Evolutionary conservation across 1,139 yeast species (phyloP).

Genomic region (Diutina pseudorugosa): DNA sequence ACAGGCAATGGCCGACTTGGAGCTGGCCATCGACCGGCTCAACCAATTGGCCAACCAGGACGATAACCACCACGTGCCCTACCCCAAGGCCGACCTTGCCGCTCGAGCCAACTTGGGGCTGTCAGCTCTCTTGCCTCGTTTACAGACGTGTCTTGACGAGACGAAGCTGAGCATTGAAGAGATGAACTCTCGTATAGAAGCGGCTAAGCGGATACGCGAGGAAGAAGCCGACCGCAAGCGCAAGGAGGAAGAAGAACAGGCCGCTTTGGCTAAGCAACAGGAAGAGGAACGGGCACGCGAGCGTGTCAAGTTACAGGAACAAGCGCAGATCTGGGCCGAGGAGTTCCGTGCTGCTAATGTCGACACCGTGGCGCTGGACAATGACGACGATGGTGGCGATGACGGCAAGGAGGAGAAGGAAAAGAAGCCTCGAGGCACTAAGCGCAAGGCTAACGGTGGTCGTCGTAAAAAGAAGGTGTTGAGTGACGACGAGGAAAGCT

Average conservation of each 20-base stretch:
- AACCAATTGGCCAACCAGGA: slow-evolving; percentile 39
- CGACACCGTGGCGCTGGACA: slow-evolving; percentile 20
- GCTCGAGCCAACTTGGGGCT: slow-evolving; percentile 80
- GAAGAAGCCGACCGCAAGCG: slow-evolving; percentile 35
- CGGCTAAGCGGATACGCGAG: slow-evolving; percentile 58
- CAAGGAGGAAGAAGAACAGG: slow-evolving; percentile 26
- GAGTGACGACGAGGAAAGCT: slow-evolving; percentile 1
- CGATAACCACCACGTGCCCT: slow-evolving; percentile 52
- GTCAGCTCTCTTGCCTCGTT: slow-evolving; percentile 58
- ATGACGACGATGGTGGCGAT: slow-evolving; percentile 18
- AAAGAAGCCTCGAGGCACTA: slow-evolving; percentile 9
- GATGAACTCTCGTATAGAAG: slow-evolving; percentile 50
- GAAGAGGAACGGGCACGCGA: slow-evolving; percentile 52
- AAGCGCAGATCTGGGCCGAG: slow-evolving; percentile 75
- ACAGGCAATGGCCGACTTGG: slow-evolving; percentile 43
- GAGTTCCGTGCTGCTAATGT: slow-evolving; percentile 26
- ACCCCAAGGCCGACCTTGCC: slow-evolving; percentile 65
- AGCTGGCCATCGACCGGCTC: slow-evolving; percentile 50
- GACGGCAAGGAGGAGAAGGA: slow-evolving; percentile 12
- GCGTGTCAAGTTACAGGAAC: slow-evolving; percentile 61
- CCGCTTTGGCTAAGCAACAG: slow-evolving; percentile 28
- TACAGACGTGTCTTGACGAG: slow-evolving; percentile 58
- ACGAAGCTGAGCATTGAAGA: slow-evolving; percentile 57
- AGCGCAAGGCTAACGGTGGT: background rate
- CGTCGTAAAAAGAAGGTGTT: background rate